A percentile compares a stretch with the other conserved stretches of the same genome.
Conservation (phyloP, 306 rosid genomes). For the Pterocarpus santalinus region DNA sequence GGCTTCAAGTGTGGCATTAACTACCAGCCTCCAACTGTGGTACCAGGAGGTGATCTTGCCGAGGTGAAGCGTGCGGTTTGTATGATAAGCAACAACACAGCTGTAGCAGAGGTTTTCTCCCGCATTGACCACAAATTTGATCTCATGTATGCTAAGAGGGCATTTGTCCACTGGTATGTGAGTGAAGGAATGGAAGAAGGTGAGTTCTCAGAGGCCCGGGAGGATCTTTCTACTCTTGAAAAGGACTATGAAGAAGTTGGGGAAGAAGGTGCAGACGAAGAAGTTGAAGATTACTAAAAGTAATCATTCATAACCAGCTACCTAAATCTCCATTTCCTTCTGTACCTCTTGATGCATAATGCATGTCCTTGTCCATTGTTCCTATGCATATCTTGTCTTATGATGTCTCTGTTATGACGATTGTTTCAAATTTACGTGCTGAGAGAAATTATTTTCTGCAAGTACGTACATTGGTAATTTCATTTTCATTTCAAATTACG, state of each 20-base stretch:
- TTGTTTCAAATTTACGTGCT: constrained; percentile 10
- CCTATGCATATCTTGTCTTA: neutral
- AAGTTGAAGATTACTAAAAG: constrained; percentile 57
- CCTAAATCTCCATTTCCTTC: neutral
- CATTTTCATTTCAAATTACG: too few species aligned
- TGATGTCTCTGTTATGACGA: neutral
- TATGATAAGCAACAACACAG: constrained; percentile 84
- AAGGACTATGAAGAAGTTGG: constrained; percentile 84
- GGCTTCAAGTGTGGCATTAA: constrained; percentile 91
- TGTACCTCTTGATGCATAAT: neutral
- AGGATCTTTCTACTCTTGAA: constrained; percentile 85
- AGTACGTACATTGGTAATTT: too few species aligned
- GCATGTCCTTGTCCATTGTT: neutral
- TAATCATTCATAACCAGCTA: neutral
- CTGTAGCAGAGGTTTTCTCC: constrained; percentile 73
- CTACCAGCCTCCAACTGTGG: constrained; percentile 77
- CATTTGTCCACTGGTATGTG: constrained; percentile 86
- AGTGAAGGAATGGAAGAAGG: constrained; percentile 96
- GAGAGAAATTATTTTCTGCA: neutral
- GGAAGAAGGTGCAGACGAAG: constrained; percentile 64
- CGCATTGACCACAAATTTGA: constrained; percentile 80
- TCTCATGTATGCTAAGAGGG: constrained; percentile 77
- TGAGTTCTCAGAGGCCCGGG: constrained; percentile 83
- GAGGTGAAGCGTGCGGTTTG: constrained; percentile 75
- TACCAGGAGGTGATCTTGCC: constrained; percentile 88